Evolutionary conservation across 1,284 basidiomycete species (phyloP).

Genomic region (Papiliotrema nemorosa): DNA sequence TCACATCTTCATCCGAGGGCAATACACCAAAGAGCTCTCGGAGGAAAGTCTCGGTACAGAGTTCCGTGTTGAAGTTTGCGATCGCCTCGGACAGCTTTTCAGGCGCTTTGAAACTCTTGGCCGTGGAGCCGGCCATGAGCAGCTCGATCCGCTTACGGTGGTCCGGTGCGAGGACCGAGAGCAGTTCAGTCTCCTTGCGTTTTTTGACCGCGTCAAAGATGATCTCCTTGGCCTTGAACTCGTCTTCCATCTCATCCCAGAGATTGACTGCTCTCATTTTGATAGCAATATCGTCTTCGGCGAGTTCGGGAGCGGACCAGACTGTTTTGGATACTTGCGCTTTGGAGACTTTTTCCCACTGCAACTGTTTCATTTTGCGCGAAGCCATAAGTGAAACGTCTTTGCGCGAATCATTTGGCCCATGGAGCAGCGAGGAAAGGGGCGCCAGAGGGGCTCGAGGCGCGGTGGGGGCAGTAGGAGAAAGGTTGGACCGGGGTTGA

Average conservation of each 20-base stretch:
- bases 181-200: conserved; percentile 74
- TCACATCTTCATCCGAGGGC: conserved; percentile 81
- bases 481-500: conserved; percentile 12
- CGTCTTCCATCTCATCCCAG: conserved; percentile 95
- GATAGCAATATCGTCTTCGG: conserved; percentile 71
- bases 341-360: conserved; percentile 95
- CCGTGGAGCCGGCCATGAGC: conserved; percentile 67
- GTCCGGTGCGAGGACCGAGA: conserved; percentile 83
- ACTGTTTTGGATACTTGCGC: conserved; percentile 76
- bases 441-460: conserved; percentile 37
- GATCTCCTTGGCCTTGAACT: conserved; percentile 94
- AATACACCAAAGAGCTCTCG: conserved; percentile 79
- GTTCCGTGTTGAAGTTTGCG: conserved; percentile 74
- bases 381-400: conserved; percentile 79
- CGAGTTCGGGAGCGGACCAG: conserved; percentile 68
- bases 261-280: conserved; percentile 79
- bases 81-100: conserved; percentile 81
- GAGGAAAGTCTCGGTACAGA: conserved; percentile 82
- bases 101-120: conserved; percentile 67
- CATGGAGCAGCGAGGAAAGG: conserved; percentile 36
- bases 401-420: conserved; percentile 59
- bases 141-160: conserved; percentile 90
- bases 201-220: conserved; percentile 59
- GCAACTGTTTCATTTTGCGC: conserved; percentile 94
- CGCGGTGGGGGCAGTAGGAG: conserved; percentile 18